Base-by-base conservation (phyloP, 108 stramenopile genomes). In the Conticribra weissflogii region DNA sequence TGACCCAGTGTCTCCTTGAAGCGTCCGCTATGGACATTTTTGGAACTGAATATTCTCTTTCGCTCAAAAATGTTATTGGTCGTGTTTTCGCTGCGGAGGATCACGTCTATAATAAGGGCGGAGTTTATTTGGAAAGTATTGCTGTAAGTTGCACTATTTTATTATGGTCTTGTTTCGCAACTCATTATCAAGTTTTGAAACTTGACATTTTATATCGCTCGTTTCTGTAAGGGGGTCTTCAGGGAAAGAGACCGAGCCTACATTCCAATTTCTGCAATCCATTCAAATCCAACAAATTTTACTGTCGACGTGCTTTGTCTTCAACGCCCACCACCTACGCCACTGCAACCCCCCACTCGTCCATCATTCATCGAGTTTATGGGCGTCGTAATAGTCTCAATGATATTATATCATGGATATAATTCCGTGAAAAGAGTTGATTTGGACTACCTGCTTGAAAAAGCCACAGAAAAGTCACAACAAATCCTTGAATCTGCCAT, bases 161-260 rank as follows among this genome's bases (percentile, higher is more conserved):
- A 61, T 46, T 14, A 22, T 19, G 12, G 56, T 19, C 31, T 57
- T 33, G 4, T 1, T 22, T 21, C 44, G 59, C 3, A 14, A 60
- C 3, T 60, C 33, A 21, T 21, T 22, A n/a, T 45, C 34, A 41
- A 41, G 5, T 41, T 16, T 22, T 24, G 18, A 14, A 14, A 60
- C 36, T 23, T 24, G 44, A 25, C 12, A 31, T 30, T 1, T 21
- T 24, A n/a, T 19, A 45, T 23, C 9, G 9, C 7, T 2, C 3
- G 2, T 1, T 23, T 24, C 9, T 7, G 2, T 48, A 12, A 54
- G 44, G 74, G 74, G 46, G 61, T 75, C 58, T 75, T 75, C 48
- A 49, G 74, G 25, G 74, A 66, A 34, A 75, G 57, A 33, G 74
- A 75, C 22, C 57, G 65, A 31, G 74, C 60, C 7, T 75, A 66